Base-by-base conservation (phyloP, 164 flowering plant species). In the Aristolochia californica region DNA sequence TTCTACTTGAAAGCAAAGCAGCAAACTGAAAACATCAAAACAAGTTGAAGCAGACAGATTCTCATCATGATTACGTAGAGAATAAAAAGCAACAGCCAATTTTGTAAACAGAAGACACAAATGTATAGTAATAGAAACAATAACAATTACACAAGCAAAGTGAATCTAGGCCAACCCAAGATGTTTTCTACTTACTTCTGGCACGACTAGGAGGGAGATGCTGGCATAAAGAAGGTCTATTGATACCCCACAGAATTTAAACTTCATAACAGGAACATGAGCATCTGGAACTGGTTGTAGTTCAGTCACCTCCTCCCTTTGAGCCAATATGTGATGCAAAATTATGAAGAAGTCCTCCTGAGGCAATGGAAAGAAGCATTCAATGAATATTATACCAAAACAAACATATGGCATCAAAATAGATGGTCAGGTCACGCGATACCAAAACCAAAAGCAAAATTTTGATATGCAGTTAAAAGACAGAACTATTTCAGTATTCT, bases 201-300 rank as follows among this genome's bases (percentile, higher is more conserved):
- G 97, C 24, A 94, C 86, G 55, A 87, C 89, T 76, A 83, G 68
- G 17, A 74, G 78, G 30, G 90, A 81, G 23, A 90, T 66, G 62
- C 96, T 90, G 1, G 99, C 99, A 75, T 89, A 94, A 49, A 94
- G 86, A 58, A 94, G 94, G 75, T 94, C 99, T 62, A 94, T 72
- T 34, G 96, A 87, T 64, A 90, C 79, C 43, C 96, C 97, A 15
- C 72, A 71, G 62, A 85, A 78, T 74, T 94, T 94, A 62, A 94
- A 87, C 68, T 80, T 94, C 97, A 94, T 86, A 22, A 94, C 96
- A 5, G 99, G 99, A 16, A 94, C 99, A 74, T 94, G 97, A 43
- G 99, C 97, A 82, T 86, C 93, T 2, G 95, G 89, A 67, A 94
- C 86, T 57, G 97, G 95, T 54, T 90, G 99, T 22, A 90, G 77